Conservation (phyloP, 2,329 filamentous ascomycete species). For the Pyrenophora teres region DNA sequence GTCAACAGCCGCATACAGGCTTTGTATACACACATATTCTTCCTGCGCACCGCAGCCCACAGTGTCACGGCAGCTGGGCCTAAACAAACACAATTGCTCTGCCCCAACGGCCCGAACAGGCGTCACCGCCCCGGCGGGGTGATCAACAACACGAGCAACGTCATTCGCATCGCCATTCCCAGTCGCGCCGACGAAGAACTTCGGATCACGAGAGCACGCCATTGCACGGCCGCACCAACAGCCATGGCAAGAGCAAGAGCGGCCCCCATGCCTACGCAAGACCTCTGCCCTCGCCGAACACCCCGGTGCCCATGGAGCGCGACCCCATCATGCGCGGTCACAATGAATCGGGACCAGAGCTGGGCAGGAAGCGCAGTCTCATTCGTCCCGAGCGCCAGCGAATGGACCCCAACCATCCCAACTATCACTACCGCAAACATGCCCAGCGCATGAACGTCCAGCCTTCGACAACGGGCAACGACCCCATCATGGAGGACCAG, state of each 20-base stretch:
- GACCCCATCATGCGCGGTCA: slow-evolving; percentile 57
- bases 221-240: slow-evolving; percentile 45
- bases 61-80: slow-evolving; percentile 24
- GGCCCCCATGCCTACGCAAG: slow-evolving; percentile 49
- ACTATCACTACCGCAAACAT: slow-evolving; percentile 95
- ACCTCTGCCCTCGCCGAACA: slow-evolving; percentile 53
- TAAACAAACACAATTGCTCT: slow-evolving; percentile 51
- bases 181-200: slow-evolving; percentile 55
- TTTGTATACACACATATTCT: slow-evolving; percentile 14
- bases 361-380: slow-evolving; percentile 80
- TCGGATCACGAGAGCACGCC: slow-evolving; percentile 72
- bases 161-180: slow-evolving; percentile 66
- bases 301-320: slow-evolving; percentile 51
- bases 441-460: slow-evolving; percentile 88
- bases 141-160: slow-evolving; percentile 19
- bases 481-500: slow-evolving; percentile 79
- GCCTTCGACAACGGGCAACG: slow-evolving; percentile 90
- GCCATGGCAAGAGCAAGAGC: slow-evolving; percentile 49
- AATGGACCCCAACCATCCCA: slow-evolving; percentile 84
- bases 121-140: slow-evolving; percentile 60
- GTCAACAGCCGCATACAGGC: background rate
- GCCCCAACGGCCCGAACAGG: slow-evolving; percentile 64
- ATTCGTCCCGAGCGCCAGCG: slow-evolving; percentile 86
- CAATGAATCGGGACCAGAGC: slow-evolving; percentile 51
- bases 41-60: slow-evolving; percentile 6